A percentile compares a stretch with the other conserved stretches of the same genome.
These are phyloP conservation scores for Lactarius tabidus DNA, from an alignment of 768 basidiomycete genomes.

Conservation along the genomic window DNA sequence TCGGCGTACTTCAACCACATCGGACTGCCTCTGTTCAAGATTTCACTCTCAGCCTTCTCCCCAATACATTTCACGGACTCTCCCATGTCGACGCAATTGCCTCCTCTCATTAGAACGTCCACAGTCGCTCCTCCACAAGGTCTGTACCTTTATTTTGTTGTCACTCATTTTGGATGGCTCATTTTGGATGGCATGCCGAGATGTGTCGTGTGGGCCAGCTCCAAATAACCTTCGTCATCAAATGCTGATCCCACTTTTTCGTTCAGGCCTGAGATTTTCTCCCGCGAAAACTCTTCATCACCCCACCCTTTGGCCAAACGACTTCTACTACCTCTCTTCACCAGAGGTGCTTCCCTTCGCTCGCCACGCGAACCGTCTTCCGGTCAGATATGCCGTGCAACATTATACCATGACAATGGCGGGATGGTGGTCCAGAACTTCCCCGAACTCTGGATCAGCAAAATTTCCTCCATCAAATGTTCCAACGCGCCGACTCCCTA, in stretches of 20 bases:
- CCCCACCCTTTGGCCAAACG: slow-evolving; percentile 24
- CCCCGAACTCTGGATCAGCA: slow-evolving; percentile 18
- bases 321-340: slow-evolving; percentile 24
- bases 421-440: slow-evolving; percentile 22
- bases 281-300: slow-evolving; percentile 26
- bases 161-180: slow-evolving; percentile 4
- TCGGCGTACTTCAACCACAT: no score
- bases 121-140: slow-evolving; percentile 21
- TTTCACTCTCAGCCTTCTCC: no score
- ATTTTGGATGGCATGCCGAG: slow-evolving; percentile 16
- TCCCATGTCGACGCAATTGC: slow-evolving; percentile 27
- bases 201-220: background rate
- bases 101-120: slow-evolving; percentile 22
- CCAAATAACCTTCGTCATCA: slow-evolving; percentile 1
- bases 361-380: slow-evolving; percentile 22
- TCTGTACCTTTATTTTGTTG: background rate
- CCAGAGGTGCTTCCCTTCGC: slow-evolving; percentile 22
- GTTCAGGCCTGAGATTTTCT: slow-evolving; percentile 21
- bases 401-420: slow-evolving; percentile 19
- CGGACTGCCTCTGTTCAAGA: no score
- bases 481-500: slow-evolving; percentile 11
- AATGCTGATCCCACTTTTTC: slow-evolving; percentile 3
- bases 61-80: no score
- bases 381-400: slow-evolving; percentile 23
- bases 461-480: slow-evolving; percentile 3